Base-by-base conservation (phyloP, 805 yeast genomes). In the Alloascoidea hylecoeti region DNA sequence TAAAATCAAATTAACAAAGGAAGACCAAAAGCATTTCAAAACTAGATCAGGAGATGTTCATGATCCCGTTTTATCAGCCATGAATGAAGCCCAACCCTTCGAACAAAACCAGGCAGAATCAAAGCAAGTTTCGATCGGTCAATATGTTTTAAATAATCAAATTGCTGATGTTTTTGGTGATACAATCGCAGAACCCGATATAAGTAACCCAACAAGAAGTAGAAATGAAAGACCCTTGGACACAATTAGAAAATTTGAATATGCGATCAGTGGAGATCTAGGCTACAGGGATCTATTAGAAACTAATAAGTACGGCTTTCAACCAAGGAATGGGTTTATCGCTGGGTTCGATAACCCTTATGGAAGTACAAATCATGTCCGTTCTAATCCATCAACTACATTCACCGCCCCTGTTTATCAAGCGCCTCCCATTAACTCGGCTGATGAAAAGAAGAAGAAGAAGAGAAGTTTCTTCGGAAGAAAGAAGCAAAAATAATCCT, bases 151-250 rank as follows among this genome's bases (percentile, higher is more conserved):
- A 18, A 64, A 70, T 35, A 65, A 63, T 33, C 75, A 76, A 18
- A 52, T 75, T 49, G 72, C 72, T 47, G 99, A 92, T 56, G 75
- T 84, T 34, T 89, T 88, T 56, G 99, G 99, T 15, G 71, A 72
- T 42, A 74, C 78, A 4, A 92, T 92, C 50, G 53, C 53, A 2
- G 74, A 73, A 45, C 82, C 94, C 4, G 99, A 92, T 55, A 67
- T 80, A 47, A 84, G 95, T 30, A 92, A 92, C 54, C 99, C 99
- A 18, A 78, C 96, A 4, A 72, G 99, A 51, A 61, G 81, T 15
- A 73, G 98, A 58, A 89, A 88, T 56, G 99, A 92, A 60, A 74
- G 99, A 51, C 99, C 99, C 3, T 63, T 92, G 50, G 99, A 94
- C 57, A 92, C 99, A 2, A 88, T 92, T 50, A 70, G 97, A 49